Evolutionary conservation across 106 monocot genomes (phyloP).

Genomic region (Xerophyta viscosa): DNA sequence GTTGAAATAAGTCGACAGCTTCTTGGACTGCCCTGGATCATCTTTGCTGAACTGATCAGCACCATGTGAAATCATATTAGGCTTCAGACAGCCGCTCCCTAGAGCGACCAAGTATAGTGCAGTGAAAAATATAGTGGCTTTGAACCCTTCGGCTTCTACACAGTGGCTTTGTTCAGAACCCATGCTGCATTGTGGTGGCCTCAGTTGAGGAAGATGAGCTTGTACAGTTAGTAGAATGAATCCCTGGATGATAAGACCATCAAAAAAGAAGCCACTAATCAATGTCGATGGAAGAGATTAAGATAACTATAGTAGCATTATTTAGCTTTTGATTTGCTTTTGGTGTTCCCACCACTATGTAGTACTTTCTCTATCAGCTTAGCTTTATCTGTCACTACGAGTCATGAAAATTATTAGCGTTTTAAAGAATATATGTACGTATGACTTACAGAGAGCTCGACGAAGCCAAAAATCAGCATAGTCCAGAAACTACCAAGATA

Average conservation of each 20-base stretch:
- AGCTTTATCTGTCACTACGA: too few species aligned
- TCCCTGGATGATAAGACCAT: conserved; percentile 27
- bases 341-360: too few species aligned
- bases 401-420: too few species aligned
- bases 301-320: too few species aligned
- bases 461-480: conserved; percentile 85
- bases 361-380: too few species aligned
- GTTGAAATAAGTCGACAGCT: conserved; percentile 89
- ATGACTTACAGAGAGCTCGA: conserved; percentile 89
- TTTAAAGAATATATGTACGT: neutral
- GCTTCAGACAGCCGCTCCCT: conserved; percentile 76
- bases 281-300: too few species aligned
- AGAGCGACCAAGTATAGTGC: conserved; percentile 74
- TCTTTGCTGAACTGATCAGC: conserved; percentile 60
- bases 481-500: conserved; percentile 96
- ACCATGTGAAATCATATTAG: conserved; percentile 81
- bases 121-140: conserved; percentile 52
- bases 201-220: conserved; percentile 67
- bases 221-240: conserved; percentile 70
- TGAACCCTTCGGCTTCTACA: conserved; percentile 47
- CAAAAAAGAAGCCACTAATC: neutral
- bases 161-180: conserved; percentile 26
- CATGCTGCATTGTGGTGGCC: conserved; percentile 70
- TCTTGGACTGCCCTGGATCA: conserved; percentile 45
- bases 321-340: too few species aligned